These are phyloP conservation scores for Globisporangium echinulatum DNA, from an alignment of 352 stramenopile species.

Conservation along the genomic window DNA sequence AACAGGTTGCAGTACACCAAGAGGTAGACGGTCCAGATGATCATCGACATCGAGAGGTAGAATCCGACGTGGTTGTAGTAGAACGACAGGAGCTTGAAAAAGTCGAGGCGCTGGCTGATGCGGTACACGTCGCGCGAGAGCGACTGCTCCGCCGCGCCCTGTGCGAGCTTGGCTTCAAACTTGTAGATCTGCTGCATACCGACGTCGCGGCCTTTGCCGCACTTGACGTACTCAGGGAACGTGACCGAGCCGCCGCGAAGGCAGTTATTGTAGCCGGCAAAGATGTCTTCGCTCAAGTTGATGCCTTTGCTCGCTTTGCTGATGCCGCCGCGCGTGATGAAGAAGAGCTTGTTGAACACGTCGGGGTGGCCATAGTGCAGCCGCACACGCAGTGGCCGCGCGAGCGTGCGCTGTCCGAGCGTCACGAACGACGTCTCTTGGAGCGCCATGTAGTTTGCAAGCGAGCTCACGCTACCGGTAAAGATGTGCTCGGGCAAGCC, in stretches of 20 bases:
- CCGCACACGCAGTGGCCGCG: conserved; percentile 93
- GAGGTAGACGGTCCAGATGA: conserved; percentile 97
- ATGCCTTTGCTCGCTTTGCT: conserved; percentile 99
- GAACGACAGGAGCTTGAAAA: conserved; percentile 97
- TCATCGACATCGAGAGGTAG: conserved; percentile 97
- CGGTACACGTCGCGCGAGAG: conserved; percentile 97
- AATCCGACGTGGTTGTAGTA: conserved; percentile 99
- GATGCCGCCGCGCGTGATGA: conserved; percentile 98
- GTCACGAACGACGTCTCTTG: conserved; percentile 99
- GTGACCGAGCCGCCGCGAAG: conserved; percentile 94
- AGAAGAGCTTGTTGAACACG: conserved; percentile 99
- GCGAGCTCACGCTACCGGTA: conserved; percentile 96
- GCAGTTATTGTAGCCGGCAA: conserved; percentile 98
- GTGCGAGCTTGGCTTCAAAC: conserved; percentile 98
- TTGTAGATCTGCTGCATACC: conserved; percentile 99
- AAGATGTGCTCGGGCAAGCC: conserved; percentile 99
- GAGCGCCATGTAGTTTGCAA: conserved; percentile 99
- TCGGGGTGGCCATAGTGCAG: conserved; percentile 99
- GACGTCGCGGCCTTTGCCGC: conserved; percentile 98
- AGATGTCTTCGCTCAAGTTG: conserved; percentile 99
- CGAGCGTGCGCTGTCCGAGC: conserved; percentile 95
- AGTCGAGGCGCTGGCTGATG: conserved; percentile 96
- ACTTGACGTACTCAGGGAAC: conserved; percentile 99
- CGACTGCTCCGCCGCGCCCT: conserved; percentile 97
- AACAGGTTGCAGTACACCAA: conserved; percentile 96